phyloP scores from a whole-genome alignment of 306 rosid species.

The Hippophae tibetana region DNA sequence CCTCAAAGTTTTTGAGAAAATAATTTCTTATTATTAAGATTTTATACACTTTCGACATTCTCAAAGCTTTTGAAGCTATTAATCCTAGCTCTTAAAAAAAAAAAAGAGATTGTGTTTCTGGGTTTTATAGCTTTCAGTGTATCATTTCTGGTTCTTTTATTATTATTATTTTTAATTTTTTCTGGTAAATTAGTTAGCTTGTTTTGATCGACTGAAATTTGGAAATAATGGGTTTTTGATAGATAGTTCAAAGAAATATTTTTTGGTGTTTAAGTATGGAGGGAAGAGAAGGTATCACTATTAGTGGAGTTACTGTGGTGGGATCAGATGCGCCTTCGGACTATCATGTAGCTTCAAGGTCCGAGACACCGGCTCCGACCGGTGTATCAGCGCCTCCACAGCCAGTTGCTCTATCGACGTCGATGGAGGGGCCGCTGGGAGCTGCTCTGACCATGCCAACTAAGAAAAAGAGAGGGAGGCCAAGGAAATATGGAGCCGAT shows the following conservation, averaged over 20 bases:
- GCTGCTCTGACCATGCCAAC: constrained; percentile 24
- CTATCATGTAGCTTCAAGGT: constrained; percentile 82
- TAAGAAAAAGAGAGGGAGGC: constrained; percentile 94
- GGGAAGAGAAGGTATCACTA: constrained; percentile 56
- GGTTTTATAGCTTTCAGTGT: background rate
- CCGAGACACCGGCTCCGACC: constrained; percentile 39
- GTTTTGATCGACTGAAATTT: constrained; percentile 24
- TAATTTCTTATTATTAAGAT: constrained; percentile 12
- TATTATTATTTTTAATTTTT: constrained; percentile 7
- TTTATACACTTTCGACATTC: constrained; percentile 25
- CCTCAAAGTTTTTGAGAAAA: constrained; percentile 14
- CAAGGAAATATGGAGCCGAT: constrained; percentile 86
- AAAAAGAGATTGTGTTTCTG: no score
- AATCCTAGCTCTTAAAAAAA: background rate
- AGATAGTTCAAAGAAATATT: constrained; percentile 27
- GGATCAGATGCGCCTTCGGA: constrained; percentile 99
- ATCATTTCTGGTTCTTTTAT: constrained; percentile 6
- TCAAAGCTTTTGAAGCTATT: background rate
- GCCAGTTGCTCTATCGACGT: constrained; percentile 12
- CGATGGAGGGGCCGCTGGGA: constrained; percentile 11
- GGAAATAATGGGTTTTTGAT: constrained; percentile 31
- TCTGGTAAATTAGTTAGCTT: constrained; percentile 2
- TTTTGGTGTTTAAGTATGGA: constrained; percentile 54
- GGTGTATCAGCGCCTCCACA: constrained; percentile 40
- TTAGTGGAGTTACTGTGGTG: constrained; percentile 87